Base-by-base conservation (phyloP, 78 protist species). In the Fonticula alba region DNA sequence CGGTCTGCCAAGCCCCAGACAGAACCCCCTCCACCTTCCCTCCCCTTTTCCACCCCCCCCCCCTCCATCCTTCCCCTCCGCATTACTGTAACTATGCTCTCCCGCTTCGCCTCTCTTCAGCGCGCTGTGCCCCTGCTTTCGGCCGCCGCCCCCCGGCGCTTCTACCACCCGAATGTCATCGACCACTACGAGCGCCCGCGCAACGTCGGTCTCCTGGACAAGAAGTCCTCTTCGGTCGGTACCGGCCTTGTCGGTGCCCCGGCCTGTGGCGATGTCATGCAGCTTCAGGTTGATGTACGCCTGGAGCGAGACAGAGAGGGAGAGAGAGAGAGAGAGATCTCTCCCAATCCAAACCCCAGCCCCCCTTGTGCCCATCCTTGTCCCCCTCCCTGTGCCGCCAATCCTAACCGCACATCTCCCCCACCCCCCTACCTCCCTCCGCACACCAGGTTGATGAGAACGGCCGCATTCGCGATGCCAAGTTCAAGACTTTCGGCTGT, bases 401-500 rank as follows among this genome's bases (percentile, higher is more conserved):
- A 14, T 36, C 15, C 13, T 19, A 13, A 20, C 33, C 33, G 38
- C 33, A 57, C 38, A 20, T 57, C 17, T 19, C 17, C 15, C 62
- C 15, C 52, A 20, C 26, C 33, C 17, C 38, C 15, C 31, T 14
- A 19, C 33, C 15, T 36, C 33, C 15, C 35, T 36, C 13, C 33
- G 15, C 31, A 19, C 13, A 57, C 43, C 50, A 79, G 62, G 85
- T 87, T 0, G 82, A 82, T 26, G 85, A 71, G 13, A 62, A 91
- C 27, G 80, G 80, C 26, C 66, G 56, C 46, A 81, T 82, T 46
- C 27, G 0, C 19, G 85, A 87, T n/a, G 86, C 83, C 14, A 47
- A 52, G 53, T 90, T 83, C 79, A 82, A 88, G 80, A 87, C 97
- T 9, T 94, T 89, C 35, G 98, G 99, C 6, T 95, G 99, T 74